Base-by-base conservation (phyloP, 441 rosid genomes). In the Pelargonium australe region DNA sequence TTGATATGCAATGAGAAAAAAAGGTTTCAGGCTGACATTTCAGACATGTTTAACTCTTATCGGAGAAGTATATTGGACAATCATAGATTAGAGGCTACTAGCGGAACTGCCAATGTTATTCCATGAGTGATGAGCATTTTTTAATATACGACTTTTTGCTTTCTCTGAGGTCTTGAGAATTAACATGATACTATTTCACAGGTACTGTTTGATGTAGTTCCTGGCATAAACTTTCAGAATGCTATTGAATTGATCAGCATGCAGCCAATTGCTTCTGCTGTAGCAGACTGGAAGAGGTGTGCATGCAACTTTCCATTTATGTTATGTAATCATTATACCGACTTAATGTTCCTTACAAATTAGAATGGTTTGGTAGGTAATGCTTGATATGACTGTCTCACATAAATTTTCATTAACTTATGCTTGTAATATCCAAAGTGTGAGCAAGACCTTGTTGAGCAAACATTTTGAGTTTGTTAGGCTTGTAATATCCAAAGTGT, bases 131-230 rank as follows among this genome's bases (percentile, higher is more conserved):
- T 57, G 17, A 12, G 12, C 19, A 16, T 41, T 67, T 64, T 70
- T 31, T 16, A 14, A 45, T 34, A 34, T 28, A 63, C 20, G 8
- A 53, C 14, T 79, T 62, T 58, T 23, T 31, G 40, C 40, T 41
- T 51, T 68, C 49, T 20, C 49, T 68, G 23, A 16, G 69, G 51
- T 70, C 68, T 76, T 70, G 63, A 68, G 45, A 68, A 72, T 13
- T 69, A 58, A 76, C 63, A 70, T 55, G 6, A 49, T 76, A 63
- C 58, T 67, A 70, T 67, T 81, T 49, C 79, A 77, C 68, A 95
- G 99, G 99, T 95, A 49, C 74, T 95, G 72, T 95, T 95, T 84
- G 99, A 95, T 72, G 90, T 92, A 67, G 99, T 95, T 79, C 96
- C 99, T 43, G 86, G 83, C 79, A 84, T 95, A 82, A 90, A 81